Evolutionary conservation across 2,329 filamentous ascomycete species (phyloP), one percentile per base, ranked within the genome.

Genomic region (Sarocladiaceae sp.): DNA sequence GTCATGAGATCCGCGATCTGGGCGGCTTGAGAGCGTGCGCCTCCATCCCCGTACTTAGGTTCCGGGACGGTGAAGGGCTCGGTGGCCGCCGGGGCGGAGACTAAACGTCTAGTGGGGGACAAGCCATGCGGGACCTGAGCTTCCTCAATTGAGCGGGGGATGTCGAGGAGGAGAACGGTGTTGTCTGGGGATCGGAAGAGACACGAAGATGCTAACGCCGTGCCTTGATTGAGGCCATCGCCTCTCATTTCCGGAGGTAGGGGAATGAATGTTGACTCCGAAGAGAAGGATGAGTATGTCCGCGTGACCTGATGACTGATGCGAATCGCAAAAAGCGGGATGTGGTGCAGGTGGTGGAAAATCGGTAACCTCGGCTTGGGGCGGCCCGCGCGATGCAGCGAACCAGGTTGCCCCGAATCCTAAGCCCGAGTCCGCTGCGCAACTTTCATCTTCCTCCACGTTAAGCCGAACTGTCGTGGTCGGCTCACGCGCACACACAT

Each of bases 71-170:
- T 65, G 64, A 77, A 81, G 22, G 78, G 76, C 46, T 55, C 55
- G 54, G 61, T 72, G 60, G 65, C 68, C 53, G 72, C 75, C 56
- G 60, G 60, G 53, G 64, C 70, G 37, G 79, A 80, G 54, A 77
- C 57, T 44, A 83, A 67, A 52, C 72, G 71, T 49, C 71, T 68
- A 47, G 56, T 54, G 51, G 69, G 64, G 20, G 58, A 54, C 29
- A 71, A 59, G 26, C 66, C 67, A 6, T 69, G 63, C 12, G 70
- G 69, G 29, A 76, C 74, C 66, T 91, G 88, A 17, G 80, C 82
- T 54, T 81, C 74, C 57, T 87, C 83, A 35, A 91, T 79, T 2
- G 88, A 88, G 17, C 74, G 71, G 22, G 88, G 87, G 42, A 90
- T 79, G 60, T 92, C 88, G 50, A 91, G 65, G 23, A 90, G 64